A percentile compares a stretch with the other conserved stretches of the same genome.
Conservation (phyloP, 164 flowering plant species). For the Annona squamosa region DNA sequence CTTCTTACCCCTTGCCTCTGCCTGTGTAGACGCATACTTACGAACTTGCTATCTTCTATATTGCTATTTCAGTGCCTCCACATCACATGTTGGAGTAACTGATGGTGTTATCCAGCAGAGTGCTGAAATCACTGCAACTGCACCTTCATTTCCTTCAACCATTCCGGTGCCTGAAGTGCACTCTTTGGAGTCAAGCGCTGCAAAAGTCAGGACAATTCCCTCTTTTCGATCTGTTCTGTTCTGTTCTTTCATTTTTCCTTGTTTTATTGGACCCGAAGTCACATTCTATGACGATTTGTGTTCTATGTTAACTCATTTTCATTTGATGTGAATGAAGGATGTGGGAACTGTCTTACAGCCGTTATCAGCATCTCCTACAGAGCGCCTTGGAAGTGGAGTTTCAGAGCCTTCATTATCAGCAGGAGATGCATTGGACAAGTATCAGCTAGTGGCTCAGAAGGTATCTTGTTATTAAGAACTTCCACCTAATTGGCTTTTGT, state of each 20-base stretch:
- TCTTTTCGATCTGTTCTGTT: not conserved
- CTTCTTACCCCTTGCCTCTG: not conserved
- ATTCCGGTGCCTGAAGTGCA: constrained; percentile 42
- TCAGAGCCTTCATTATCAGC: constrained; percentile 63
- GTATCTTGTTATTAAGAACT: constrained; percentile 23
- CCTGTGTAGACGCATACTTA: not conserved
- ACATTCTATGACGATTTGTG: not conserved
- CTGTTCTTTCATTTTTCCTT: not conserved
- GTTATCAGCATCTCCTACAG: constrained; percentile 38
- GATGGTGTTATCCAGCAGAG: constrained; percentile 40
- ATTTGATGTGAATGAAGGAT: constrained; percentile 36
- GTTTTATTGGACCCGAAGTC: not conserved
- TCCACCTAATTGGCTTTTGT: not conserved
- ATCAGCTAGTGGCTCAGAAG: constrained; percentile 67
- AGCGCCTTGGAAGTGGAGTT: constrained; percentile 41
- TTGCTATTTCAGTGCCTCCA: constrained; percentile 38
- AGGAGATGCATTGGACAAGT: constrained; percentile 86
- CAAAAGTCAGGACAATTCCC: constrained; percentile 33
- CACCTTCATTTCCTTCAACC: constrained; percentile 37
- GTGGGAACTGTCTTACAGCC: constrained; percentile 39
- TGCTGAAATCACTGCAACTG: constrained; percentile 34
- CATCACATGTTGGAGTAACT: constrained; percentile 34
- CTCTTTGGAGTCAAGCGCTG: constrained; percentile 32
- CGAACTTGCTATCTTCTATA: not conserved
- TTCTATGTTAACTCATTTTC: not conserved